Evolutionary conservation across 1,139 yeast genomes (phyloP).

Genomic region (Sugiyamaella sp.): DNA sequence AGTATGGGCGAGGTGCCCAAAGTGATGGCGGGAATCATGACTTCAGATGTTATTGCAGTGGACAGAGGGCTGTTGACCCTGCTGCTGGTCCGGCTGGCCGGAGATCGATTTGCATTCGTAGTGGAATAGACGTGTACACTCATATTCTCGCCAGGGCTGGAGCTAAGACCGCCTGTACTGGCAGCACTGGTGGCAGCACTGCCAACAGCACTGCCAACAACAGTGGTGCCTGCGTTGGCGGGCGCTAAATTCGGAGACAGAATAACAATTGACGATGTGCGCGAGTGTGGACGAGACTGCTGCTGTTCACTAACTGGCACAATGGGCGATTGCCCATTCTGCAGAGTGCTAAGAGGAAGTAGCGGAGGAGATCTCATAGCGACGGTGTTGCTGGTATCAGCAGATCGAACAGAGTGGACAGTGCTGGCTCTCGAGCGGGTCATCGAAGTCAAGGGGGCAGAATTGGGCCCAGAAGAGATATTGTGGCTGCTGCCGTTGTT

Average conservation of each 20-base stretch:
- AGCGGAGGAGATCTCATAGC: conserved; percentile 1
- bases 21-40: conserved; percentile 7
- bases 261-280: conserved; percentile 10
- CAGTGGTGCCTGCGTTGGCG: too few relatives aligned
- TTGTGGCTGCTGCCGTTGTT: conserved; percentile 1
- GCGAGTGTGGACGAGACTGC: conserved; percentile 9
- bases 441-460: conserved; percentile 6
- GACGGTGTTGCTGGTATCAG: not conserved
- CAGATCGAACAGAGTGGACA: not conserved
- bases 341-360: conserved; percentile 4
- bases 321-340: conserved; percentile 1
- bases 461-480: not conserved
- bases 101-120: too few relatives aligned
- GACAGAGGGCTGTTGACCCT: conserved; percentile 4
- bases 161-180: not conserved
- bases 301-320: conserved; percentile 1
- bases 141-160: not conserved
- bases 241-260: not conserved
- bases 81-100: not conserved
- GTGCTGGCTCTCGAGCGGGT: conserved; percentile 13
- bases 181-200: too few relatives aligned
- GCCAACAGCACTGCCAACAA: too few relatives aligned
- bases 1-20: not conserved
- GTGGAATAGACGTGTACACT: too few relatives aligned
- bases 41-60: not conserved